A percentile compares a stretch with the other conserved stretches of the same genome.
These are phyloP conservation scores for Fusarium fujikuroi DNA, from an alignment of 2,329 filamentous ascomycete genomes.

Conservation along the genomic window DNA sequence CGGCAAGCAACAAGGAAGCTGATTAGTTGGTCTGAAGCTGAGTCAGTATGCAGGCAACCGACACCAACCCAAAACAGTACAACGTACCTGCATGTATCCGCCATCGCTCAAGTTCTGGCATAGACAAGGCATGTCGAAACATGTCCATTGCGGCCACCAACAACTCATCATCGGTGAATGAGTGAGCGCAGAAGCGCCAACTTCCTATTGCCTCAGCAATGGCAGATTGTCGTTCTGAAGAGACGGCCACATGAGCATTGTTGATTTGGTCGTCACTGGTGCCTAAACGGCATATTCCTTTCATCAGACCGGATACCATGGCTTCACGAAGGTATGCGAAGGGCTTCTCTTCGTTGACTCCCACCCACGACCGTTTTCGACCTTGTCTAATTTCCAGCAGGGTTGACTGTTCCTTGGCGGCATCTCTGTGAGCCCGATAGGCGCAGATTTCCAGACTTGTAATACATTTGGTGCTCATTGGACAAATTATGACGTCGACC, in stretches of 20 bases:
- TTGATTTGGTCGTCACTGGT: conserved; percentile 70
- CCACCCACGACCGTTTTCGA: conserved; percentile 91
- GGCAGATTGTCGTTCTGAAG: conserved; percentile 69
- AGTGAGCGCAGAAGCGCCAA: conserved; percentile 92
- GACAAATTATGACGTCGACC: conserved; percentile 84
- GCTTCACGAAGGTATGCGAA: conserved; percentile 91
- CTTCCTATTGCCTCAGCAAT: conserved; percentile 77
- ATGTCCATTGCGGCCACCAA: conserved; percentile 87
- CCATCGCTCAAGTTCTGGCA: conserved; percentile 85
- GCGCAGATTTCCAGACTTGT: conserved; percentile 83
- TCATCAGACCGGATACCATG: conserved; percentile 93
- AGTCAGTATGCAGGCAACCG: conserved; percentile 52
- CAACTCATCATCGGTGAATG: conserved; percentile 90
- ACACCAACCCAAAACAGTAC: conserved; percentile 9
- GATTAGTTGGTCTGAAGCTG: conserved; percentile 75
- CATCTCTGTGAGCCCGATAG: conserved; percentile 83
- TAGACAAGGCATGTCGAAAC: conserved; percentile 85
- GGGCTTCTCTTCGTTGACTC: conserved; percentile 83
- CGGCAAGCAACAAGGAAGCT: conserved; percentile 89
- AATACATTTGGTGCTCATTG: conserved; percentile 77
- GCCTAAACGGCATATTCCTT: conserved; percentile 81
- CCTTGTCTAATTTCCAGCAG: conserved; percentile 78
- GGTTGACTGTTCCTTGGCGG: conserved; percentile 76
- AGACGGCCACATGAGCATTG: conserved; percentile 74
- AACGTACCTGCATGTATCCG: conserved; percentile 78